A percentile compares a stretch with the other conserved stretches of the same genome.
Evolutionary conservation across 306 rosid species (phyloP).

Genomic region (Luffa aegyptiaca): DNA sequence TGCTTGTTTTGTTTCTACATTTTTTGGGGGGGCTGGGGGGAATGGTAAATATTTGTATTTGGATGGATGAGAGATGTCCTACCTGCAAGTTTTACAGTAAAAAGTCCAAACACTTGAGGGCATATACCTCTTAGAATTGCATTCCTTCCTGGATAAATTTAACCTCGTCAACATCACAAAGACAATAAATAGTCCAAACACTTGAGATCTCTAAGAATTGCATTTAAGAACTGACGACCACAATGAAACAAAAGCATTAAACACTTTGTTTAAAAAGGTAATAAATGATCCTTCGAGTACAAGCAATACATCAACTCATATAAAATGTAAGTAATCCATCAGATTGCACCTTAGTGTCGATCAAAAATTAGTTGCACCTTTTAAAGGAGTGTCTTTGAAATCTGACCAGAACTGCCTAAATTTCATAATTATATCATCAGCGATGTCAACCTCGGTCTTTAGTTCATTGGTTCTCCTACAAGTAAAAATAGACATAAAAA

Average conservation of each 20-base stretch:
- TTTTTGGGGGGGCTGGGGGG: not conserved
- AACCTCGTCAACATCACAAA: conserved; percentile 20
- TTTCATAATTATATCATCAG: conserved; percentile 44
- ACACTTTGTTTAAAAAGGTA: not conserved
- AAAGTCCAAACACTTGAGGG: conserved; percentile 91
- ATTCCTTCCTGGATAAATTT: conserved; percentile 70
- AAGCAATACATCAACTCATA: not conserved
- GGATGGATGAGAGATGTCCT: conserved; percentile 2
- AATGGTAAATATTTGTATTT: no score
- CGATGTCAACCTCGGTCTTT: conserved; percentile 64
- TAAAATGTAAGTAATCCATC: not conserved
- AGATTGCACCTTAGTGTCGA: not conserved
- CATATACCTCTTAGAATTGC: conserved; percentile 84
- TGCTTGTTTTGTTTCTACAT: not conserved
- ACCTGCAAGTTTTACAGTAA: conserved; percentile 96
- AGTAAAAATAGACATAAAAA: not conserved
- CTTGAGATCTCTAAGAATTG: no score
- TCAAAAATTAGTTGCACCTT: conserved; percentile 41
- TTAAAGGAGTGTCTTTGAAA: conserved; percentile 61
- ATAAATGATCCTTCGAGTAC: not conserved
- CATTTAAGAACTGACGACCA: not conserved
- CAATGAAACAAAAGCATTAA: not conserved
- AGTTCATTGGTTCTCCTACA: conserved; percentile 77
- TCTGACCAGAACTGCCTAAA: conserved; percentile 67
- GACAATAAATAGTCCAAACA: not conserved